phyloP scores from a whole-genome alignment of 2,329 filamentous ascomycete genomes.

The Tetracladium maxilliforme region DNA sequence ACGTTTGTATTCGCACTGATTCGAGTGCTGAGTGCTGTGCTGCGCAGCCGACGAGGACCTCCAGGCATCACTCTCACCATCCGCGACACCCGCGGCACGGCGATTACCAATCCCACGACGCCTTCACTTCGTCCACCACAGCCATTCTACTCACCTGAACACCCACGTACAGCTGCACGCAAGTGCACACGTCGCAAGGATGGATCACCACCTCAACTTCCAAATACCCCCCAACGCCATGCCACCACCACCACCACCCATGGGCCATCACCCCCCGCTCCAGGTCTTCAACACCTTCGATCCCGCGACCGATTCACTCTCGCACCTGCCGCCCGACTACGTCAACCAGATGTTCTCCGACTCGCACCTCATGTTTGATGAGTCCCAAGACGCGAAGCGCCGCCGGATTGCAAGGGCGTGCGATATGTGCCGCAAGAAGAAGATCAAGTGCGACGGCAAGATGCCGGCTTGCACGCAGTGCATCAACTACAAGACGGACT shows the following conservation, averaged over 20 bases:
- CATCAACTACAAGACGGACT: conserved; percentile 95
- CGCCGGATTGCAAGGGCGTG: conserved; percentile 39
- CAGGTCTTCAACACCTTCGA: conserved; percentile 54
- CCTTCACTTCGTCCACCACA: too few relatives aligned
- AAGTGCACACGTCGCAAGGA: too few relatives aligned
- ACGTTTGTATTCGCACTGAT: too few relatives aligned
- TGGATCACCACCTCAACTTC: conserved; percentile 36
- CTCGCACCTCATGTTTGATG: conserved; percentile 39
- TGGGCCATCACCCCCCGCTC: conserved; percentile 51
- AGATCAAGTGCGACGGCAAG: conserved; percentile 97
- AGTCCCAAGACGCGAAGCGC: conserved; percentile 62
- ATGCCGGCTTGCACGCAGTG: conserved; percentile 91
- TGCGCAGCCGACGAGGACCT: too few relatives aligned
- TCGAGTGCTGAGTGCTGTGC: too few relatives aligned
- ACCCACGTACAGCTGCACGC: neutral
- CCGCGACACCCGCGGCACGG: too few relatives aligned
- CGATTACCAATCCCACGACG: too few relatives aligned
- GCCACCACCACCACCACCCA: conserved; percentile 42
- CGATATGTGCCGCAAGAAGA: conserved; percentile 79
- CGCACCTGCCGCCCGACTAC: conserved; percentile 38
- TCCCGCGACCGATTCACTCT: conserved; percentile 42
- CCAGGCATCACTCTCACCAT: too few relatives aligned
- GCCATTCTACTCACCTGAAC: too few relatives aligned
- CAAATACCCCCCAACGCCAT: conserved; percentile 37
- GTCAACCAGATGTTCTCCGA: conserved; percentile 46